Evolutionary conservation across 768 basidiomycete species (phyloP), one percentile per base, ranked within the genome.

Genomic region (Pisolithus microcarpus): DNA sequence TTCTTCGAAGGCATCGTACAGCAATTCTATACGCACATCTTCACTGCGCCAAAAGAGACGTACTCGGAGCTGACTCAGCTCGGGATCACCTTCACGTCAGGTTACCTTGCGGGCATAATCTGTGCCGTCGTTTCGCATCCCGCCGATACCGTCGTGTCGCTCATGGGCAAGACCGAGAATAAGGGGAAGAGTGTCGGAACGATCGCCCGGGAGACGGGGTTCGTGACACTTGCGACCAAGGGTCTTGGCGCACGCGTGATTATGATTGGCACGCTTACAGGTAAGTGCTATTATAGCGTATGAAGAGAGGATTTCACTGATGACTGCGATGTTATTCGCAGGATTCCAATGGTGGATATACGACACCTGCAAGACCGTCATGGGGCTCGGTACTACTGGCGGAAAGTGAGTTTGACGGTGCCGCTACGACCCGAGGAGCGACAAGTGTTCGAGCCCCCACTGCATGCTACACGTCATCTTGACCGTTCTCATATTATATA

Each of bases 61-160:
- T 90, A 91, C 69, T 70, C 79, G 72, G 84, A 91, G 75, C 68
- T 78, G 57, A 93, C 84, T 44, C 89, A 94, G 65, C 89, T 97
- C 61, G 84, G 86, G 56, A 72, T 95, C 61, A 95, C 91, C 58
- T 89, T 96, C 66, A 78, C 78, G 21, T 91, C 90, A 52, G 93
- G 93, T 75, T 87, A 95, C 70, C 82, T 95, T 61, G 90, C 93
- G 65, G 94, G 94, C 84, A 84, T 96, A 61, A 81, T 95, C 64
- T 94, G 91, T 67, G 94, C 94, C 59, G 74, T 92, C 69, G 94
- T 97, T 68, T 97, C 94, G 16, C 93, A 97, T 68, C 93, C 93
- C 44, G 93, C 93, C 58, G 93, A 97, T 69, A 86, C 93, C 37
- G 70, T 97, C 57, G 87, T 96, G 59, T 95, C 92, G 51, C 82